phyloP scores from a whole-genome alignment of 2,329 filamentous ascomycete genomes.

The Trichoderma cornu-damae region DNA sequence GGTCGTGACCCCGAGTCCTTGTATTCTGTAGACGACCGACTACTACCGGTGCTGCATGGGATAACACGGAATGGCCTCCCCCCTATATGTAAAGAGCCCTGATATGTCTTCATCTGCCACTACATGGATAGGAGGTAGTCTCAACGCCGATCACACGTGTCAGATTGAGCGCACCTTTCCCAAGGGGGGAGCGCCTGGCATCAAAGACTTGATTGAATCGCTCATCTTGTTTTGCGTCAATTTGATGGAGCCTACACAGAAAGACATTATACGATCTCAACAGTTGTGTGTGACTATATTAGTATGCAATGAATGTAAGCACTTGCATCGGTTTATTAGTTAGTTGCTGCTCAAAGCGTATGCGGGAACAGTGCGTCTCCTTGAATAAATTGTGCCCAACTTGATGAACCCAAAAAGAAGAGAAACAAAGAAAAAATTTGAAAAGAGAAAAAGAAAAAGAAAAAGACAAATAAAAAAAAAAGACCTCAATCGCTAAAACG shows the following conservation, averaged over 20 bases:
- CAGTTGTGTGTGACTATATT: not conserved
- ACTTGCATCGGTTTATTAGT: not conserved
- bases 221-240: not conserved
- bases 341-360: not conserved
- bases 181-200: not conserved
- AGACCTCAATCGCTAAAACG: constrained; percentile 5
- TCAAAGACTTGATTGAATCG: not conserved
- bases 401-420: not conserved
- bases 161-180: not conserved
- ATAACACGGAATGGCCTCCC: not conserved
- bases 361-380: not conserved
- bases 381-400: not conserved
- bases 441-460: not conserved
- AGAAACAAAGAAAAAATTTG: no score
- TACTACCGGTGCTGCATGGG: not conserved
- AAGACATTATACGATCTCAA: not conserved
- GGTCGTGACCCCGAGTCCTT: not conserved
- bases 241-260: not conserved
- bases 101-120: not conserved
- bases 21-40: not conserved
- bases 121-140: not conserved
- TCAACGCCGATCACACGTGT: not conserved
- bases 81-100: not conserved
- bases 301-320: not conserved
- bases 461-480: not conserved